phyloP scores from a whole-genome alignment of 352 stramenopile genomes.

The Globisporangium viniferum region DNA sequence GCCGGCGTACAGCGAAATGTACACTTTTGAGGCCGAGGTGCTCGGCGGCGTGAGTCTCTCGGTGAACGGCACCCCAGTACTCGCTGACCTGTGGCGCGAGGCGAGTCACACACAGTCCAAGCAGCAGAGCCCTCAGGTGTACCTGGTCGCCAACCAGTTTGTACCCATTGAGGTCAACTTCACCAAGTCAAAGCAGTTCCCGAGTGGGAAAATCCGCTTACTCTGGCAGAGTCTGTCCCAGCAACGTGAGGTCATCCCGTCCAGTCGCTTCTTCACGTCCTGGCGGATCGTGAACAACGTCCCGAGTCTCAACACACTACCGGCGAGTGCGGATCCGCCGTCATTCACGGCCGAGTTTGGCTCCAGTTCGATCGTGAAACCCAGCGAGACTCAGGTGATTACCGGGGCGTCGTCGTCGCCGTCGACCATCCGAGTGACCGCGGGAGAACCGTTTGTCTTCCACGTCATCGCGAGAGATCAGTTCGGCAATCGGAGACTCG shows the following conservation, averaged over 20 bases:
- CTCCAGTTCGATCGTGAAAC: neutral
- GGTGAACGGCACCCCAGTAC: slow-evolving; percentile 17
- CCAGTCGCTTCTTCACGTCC: slow-evolving; percentile 41
- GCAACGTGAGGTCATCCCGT: slow-evolving; percentile 33
- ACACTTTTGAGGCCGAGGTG: slow-evolving; percentile 44
- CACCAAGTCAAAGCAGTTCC: slow-evolving; percentile 33
- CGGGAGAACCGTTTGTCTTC: slow-evolving; percentile 27
- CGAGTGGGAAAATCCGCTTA: slow-evolving; percentile 35
- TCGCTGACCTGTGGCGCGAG: slow-evolving; percentile 22
- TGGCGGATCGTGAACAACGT: slow-evolving; percentile 62
- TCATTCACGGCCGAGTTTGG: slow-evolving; percentile 42
- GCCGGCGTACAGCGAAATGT: slow-evolving; percentile 49
- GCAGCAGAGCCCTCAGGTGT: slow-evolving; percentile 11
- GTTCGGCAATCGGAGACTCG: slow-evolving; percentile 33
- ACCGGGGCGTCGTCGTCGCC: neutral
- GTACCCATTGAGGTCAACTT: slow-evolving; percentile 49
- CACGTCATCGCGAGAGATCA: slow-evolving; percentile 34
- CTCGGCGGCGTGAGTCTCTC: slow-evolving; percentile 31
- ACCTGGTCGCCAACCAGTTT: slow-evolving; percentile 34
- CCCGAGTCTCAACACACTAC: slow-evolving; percentile 37
- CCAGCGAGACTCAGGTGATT: neutral
- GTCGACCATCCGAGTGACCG: slow-evolving; percentile 13
- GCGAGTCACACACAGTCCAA: slow-evolving; percentile 14
- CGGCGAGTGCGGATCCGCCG: slow-evolving; percentile 22
- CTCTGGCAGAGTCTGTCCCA: slow-evolving; percentile 61